Evolutionary conservation across 1,139 yeast genomes (phyloP), one percentile per base, ranked within the genome.

Genomic region (Protomyces lactucae-debilis): DNA sequence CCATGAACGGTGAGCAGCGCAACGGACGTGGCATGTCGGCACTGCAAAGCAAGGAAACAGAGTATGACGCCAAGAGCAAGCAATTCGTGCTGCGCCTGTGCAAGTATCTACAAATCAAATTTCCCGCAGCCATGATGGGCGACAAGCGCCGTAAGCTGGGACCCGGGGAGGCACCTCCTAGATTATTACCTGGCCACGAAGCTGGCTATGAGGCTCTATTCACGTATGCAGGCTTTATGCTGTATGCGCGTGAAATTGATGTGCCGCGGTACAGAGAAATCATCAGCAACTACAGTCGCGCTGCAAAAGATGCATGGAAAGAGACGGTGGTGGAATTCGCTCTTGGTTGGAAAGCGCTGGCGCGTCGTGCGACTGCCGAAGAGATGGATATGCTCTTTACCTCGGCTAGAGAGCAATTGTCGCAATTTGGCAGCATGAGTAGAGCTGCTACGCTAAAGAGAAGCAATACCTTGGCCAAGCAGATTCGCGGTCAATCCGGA

Each of bases 171-270:
- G 45, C 56, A 3, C 64, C 60, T 10, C 37, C 60, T 3, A 40
- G 54, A 32, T 54, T 61, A 12, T 14, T 56, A 28, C 55, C 54
- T 32, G 61, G 63, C 25, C 66, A 60, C 21, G 60, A 57, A 43
- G 23, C 53, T 10, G 60, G 64, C 3, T 64, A 55, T 43, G 51
- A 52, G 57, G 40, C 61, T 52, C 52, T 64, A 10, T 53, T 48
- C n/a, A 55, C 51, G 0, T 84, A 85, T 67, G 78, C 87, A 3
- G 87, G 92, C 0, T 74, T 88, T 45, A 79, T 87, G 1, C 80
- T 83, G 51, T 91, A 87, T 71, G 79, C 87, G 43, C 87, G 86
- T 70, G 85, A 84, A 63, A 77, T 85, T n/a, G 74, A 72, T 56
- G 69, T 69, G 9, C 57, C 74, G 1, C 76, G 78, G 8, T 84